Conservation (phyloP, 2,329 filamentous ascomycete genomes). For the Diaporthe helianthi region DNA sequence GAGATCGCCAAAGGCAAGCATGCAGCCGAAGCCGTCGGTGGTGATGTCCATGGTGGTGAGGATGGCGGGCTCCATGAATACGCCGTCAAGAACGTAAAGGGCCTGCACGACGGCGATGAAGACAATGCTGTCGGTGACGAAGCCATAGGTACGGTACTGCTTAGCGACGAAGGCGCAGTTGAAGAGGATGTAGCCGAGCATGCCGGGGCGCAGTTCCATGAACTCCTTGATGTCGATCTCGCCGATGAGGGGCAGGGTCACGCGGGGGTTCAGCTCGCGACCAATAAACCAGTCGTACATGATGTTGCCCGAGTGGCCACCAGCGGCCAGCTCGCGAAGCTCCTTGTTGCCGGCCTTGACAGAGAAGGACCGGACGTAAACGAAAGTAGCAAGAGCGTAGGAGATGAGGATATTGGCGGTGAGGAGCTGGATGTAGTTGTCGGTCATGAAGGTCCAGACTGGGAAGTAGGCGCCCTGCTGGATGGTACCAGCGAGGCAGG, state of each 20-base stretch:
- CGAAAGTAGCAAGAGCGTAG: slow-evolving; percentile 74
- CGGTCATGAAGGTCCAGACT: slow-evolving; percentile 91
- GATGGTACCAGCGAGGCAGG: slow-evolving; percentile 76
- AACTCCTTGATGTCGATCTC: slow-evolving; percentile 91
- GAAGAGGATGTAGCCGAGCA: slow-evolving; percentile 87
- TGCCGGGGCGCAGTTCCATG: slow-evolving; percentile 88
- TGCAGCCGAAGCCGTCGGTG: slow-evolving; percentile 92
- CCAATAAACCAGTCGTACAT: slow-evolving; percentile 98
- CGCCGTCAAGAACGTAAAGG: slow-evolving; percentile 83
- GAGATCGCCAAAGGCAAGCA: slow-evolving; percentile 91
- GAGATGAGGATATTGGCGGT: slow-evolving; percentile 83
- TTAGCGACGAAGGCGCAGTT: slow-evolving; percentile 85
- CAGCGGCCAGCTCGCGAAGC: slow-evolving; percentile 79
- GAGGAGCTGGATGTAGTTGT: slow-evolving; percentile 87
- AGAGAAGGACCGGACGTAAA: slow-evolving; percentile 83
- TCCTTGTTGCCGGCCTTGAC: slow-evolving; percentile 78
- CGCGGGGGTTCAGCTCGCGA: slow-evolving; percentile 89
- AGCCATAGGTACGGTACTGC: slow-evolving; percentile 86
- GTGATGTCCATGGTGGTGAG: slow-evolving; percentile 95
- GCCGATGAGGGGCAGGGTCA: slow-evolving; percentile 79
- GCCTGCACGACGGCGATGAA: slow-evolving; percentile 80
- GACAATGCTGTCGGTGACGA: slow-evolving; percentile 84
- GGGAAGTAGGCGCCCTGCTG: slow-evolving; percentile 81
- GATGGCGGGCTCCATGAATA: slow-evolving; percentile 87
- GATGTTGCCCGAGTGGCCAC: slow-evolving; percentile 82